These are phyloP conservation scores for Zanthoxylum bungeanum DNA, from an alignment of 345 rosid species.

Conservation along the genomic window DNA sequence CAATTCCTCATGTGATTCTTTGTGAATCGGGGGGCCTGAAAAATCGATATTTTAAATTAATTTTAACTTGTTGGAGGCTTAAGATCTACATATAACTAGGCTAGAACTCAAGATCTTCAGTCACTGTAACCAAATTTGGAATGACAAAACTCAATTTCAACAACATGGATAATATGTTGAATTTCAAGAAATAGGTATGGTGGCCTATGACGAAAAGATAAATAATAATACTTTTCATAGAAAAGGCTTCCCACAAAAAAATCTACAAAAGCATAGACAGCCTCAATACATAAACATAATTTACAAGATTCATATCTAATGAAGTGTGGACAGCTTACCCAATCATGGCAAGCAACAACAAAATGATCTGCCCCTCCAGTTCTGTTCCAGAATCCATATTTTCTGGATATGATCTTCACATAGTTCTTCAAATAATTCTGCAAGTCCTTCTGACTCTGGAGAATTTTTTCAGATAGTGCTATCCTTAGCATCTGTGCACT, in stretches of 20 bases:
- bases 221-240: neutral
- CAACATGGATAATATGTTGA: neutral
- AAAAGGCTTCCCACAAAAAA: neutral
- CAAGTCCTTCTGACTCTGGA: constrained; percentile 34
- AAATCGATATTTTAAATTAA: constrained; percentile 21
- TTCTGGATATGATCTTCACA: constrained; percentile 49
- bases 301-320: neutral
- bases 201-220: neutral
- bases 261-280: no score
- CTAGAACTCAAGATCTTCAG: neutral
- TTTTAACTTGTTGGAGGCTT: neutral
- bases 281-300: no score
- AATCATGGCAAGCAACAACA: constrained; percentile 92
- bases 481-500: constrained; percentile 56
- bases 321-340: constrained; percentile 52
- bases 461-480: constrained; percentile 34
- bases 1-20: constrained; percentile 48
- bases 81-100: neutral
- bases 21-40: constrained; percentile 65
- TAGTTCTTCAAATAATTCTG: constrained; percentile 50
- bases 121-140: neutral
- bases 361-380: constrained; percentile 86
- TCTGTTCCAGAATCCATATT: constrained; percentile 81
- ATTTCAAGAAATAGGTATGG: neutral
- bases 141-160: neutral